Conservation (phyloP, 179 eudicot species). For the Sideroxylon spinosum region DNA sequence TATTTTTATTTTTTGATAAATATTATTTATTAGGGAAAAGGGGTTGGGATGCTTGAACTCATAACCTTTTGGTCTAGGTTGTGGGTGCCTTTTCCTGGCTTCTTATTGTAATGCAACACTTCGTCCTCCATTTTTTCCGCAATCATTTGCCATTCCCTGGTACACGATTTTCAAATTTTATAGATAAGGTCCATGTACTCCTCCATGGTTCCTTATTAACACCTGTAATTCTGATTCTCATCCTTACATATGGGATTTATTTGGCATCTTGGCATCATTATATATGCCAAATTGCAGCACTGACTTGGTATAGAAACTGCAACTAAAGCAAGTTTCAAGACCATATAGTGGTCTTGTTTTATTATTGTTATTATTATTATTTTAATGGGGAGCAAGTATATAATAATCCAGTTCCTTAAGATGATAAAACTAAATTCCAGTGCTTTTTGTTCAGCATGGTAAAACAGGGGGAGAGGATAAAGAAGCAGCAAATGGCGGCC, state of each 20-base stretch:
- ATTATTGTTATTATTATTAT: too few species aligned
- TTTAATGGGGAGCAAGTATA: too few species aligned
- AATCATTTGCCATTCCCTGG: not conserved
- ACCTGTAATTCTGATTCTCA: not conserved
- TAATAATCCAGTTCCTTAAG: not conserved
- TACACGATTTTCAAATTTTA: not conserved
- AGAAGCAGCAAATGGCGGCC: constrained; percentile 97
- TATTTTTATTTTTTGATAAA: too few species aligned
- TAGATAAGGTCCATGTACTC: not conserved
- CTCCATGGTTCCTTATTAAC: not conserved
- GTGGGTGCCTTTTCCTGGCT: too few species aligned
- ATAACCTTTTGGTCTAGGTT: too few species aligned
- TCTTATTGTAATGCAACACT: not conserved
- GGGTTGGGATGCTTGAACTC: too few species aligned
- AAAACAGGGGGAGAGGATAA: constrained; percentile 69
- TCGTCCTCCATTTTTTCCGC: not conserved
- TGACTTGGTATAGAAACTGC: not conserved
- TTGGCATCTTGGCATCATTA: not conserved
- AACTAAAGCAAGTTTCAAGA: not conserved
- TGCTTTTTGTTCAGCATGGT: constrained; percentile 66
- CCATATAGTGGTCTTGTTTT: too few species aligned
- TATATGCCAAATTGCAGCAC: not conserved
- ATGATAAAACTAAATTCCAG: not conserved
- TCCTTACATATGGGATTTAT: not conserved
- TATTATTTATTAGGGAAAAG: too few species aligned